phyloP scores from a whole-genome alignment of 805 yeast genomes.

The Kodamaea neixiangensis region DNA sequence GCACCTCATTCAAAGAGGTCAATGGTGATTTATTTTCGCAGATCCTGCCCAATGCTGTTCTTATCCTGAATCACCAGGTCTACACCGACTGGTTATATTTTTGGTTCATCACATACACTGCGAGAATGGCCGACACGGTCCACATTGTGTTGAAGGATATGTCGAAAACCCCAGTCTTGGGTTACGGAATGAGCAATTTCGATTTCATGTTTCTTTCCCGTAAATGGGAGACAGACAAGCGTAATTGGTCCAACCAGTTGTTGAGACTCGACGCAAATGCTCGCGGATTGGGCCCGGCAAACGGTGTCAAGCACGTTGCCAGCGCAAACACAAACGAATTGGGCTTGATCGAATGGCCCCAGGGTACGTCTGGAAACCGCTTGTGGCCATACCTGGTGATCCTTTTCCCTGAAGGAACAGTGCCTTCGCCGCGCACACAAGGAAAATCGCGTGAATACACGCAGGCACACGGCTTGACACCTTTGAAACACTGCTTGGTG shows the following conservation, averaged over 20 bases:
- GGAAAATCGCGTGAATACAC: slow-evolving; percentile 60
- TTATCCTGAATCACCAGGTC: slow-evolving; percentile 90
- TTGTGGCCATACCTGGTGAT: slow-evolving; percentile 60
- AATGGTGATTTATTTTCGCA: slow-evolving; percentile 7
- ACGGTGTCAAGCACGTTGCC: slow-evolving; percentile 38
- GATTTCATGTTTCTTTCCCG: slow-evolving; percentile 79
- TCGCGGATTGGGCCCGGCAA: slow-evolving; percentile 55
- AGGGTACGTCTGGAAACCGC: slow-evolving; percentile 22
- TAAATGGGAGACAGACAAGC: slow-evolving; percentile 80
- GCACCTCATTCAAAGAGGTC: slow-evolving; percentile 9
- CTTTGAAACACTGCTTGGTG: slow-evolving; percentile 65
- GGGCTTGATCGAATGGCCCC: slow-evolving; percentile 31
- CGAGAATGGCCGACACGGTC: slow-evolving; percentile 62
- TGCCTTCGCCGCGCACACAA: slow-evolving; percentile 66
- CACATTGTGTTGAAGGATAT: slow-evolving; percentile 80
- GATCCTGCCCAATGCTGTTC: slow-evolving; percentile 50
- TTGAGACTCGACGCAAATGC: slow-evolving; percentile 60
- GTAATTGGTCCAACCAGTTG: slow-evolving; percentile 56
- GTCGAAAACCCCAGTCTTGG: slow-evolving; percentile 72
- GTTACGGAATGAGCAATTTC: slow-evolving; percentile 81
- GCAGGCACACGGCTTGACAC: slow-evolving; percentile 46
- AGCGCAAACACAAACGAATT: slow-evolving; percentile 24
- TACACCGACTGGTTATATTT: slow-evolving; percentile 91
- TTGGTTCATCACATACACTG: slow-evolving; percentile 83
- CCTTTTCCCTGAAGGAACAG: slow-evolving; percentile 95